Base-by-base conservation (phyloP, 2,329 filamentous ascomycete genomes). In the Talaromyces sp. region DNA sequence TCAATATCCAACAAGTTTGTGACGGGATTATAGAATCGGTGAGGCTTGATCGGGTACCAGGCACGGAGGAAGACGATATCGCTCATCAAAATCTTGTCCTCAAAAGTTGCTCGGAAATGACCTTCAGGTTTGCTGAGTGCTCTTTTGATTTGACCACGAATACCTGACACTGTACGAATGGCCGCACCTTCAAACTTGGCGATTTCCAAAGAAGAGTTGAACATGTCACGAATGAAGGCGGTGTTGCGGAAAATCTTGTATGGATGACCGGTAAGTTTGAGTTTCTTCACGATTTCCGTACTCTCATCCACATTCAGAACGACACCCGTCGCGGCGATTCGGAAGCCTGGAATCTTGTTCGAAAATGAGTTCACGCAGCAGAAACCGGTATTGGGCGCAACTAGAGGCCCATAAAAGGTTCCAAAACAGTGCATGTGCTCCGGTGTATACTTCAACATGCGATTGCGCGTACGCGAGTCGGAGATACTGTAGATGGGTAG, bases 181-280 rank as follows among this genome's bases (percentile, higher is more conserved):
- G 91, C 88, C 10, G 95, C 95, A 65, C 95, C 95, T 81, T 99
- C 95, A 74, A 99, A 99, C 76, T 98, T 99, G 73, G 95, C 94
- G 69, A 99, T 95, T 76, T 99, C 95, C 48, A 99, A 88, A 0
- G 92, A 85, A 0, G 90, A 89, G 75, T 87, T 93, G 84, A 99
- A 99, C 95, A 99, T 99, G 80, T 96, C 92, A 78, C 95, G 96
- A 81, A 99, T 93, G 76, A 99, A 99, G 45, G 95, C 93, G 0
- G 95, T 99, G 82, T 99, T 99, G 80, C 97, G 97, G 87, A 96
- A 98, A 78, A 98, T 96, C 82, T 98, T 98, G 85, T 95, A 96
- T 1, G 95, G 93, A 57, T 87, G 85, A 66, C 95, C 95, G 0
- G 93, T 97, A 58, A 99, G 86, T 79, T 99, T 99, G 74, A 99